Evolutionary conservation across 2,329 filamentous ascomycete genomes (phyloP).

Genomic region (Fusarium sulawesiense): DNA sequence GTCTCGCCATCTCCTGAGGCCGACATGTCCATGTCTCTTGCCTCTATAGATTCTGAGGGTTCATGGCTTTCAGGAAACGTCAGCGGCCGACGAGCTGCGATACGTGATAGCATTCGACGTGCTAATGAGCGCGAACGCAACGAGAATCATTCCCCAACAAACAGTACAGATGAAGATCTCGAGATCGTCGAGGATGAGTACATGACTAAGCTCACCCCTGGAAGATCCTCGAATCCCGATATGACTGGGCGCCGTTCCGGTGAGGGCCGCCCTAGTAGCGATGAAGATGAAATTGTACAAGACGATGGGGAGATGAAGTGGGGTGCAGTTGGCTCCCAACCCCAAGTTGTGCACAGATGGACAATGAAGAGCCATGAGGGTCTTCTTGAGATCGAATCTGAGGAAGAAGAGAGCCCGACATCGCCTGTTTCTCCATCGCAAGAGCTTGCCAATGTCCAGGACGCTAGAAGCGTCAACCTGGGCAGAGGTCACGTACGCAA

Average conservation of each 20-base stretch:
- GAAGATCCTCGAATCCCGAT: conserved; percentile 41
- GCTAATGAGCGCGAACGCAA: conserved; percentile 47
- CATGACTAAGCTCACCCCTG: conserved; percentile 62
- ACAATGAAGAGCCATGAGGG: conserved; percentile 65
- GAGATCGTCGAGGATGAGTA: conserved; percentile 77
- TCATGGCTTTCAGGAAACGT: conserved; percentile 91
- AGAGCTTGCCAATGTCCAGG: conserved; percentile 61
- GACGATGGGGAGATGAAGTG: conserved; percentile 61
- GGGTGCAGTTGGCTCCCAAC: conserved; percentile 61
- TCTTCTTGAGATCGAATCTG: conserved; percentile 57
- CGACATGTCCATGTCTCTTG: conserved; percentile 85
- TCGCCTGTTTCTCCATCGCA: conserved; percentile 47
- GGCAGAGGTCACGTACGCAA: conserved; percentile 74
- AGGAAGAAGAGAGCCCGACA: conserved; percentile 48
- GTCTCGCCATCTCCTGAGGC: conserved; percentile 62
- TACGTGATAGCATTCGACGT: conserved; percentile 56
- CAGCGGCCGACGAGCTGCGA: conserved; percentile 60
- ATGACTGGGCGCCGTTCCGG: conserved; percentile 58
- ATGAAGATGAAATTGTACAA: conserved; percentile 62
- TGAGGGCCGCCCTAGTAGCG: conserved; percentile 67
- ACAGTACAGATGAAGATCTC: conserved; percentile 71
- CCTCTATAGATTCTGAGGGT: conserved; percentile 93
- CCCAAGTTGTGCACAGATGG: conserved; percentile 70
- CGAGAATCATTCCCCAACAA: conserved; percentile 51
- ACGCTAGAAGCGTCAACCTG: conserved; percentile 77